Evolutionary conservation across 2,329 filamentous ascomycete species (phyloP).

Genomic region (Ophiognomonia clavigignenti-juglandacearum): DNA sequence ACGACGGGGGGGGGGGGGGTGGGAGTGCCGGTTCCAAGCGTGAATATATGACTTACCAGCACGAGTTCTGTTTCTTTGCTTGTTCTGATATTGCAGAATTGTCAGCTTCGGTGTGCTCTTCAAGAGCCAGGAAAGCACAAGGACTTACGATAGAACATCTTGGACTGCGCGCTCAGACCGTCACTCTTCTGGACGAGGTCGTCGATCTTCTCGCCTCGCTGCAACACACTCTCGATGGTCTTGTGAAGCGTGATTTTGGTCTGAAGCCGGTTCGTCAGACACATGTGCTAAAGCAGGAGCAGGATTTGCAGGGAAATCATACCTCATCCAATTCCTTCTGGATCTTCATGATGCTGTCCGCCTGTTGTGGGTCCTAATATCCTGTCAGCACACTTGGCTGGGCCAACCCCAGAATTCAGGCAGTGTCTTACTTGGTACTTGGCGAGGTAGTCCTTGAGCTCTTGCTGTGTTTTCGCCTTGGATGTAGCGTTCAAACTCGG

Average conservation of each 20-base stretch:
- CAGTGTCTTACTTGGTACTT: conserved; percentile 47
- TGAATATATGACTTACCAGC: conserved; percentile 39
- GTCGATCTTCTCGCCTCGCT: conserved; percentile 96
- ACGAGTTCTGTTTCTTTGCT: conserved; percentile 78
- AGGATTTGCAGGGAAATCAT: neutral
- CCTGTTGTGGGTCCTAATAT: conserved; percentile 74
- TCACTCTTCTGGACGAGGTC: conserved; percentile 91
- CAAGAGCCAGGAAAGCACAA: neutral
- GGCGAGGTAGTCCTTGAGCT: conserved; percentile 69
- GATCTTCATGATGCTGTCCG: conserved; percentile 91
- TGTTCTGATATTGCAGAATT: conserved; percentile 40
- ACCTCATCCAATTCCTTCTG: conserved; percentile 82
- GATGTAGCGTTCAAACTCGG: neutral
- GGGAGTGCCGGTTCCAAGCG: neutral
- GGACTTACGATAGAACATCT: conserved; percentile 87
- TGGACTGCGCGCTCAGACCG: conserved; percentile 83
- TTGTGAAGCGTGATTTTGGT: conserved; percentile 97
- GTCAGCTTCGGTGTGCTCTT: neutral
- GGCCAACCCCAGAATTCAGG: too few relatives aligned
- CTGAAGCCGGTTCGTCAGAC: conserved; percentile 33
- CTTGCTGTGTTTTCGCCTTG: conserved; percentile 35
- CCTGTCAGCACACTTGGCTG: too few relatives aligned
- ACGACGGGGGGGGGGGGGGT: neutral
- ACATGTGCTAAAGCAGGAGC: neutral
- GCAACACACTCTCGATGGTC: conserved; percentile 82